Conservation (phyloP, 345 rosid genomes). For the Mangifera indica region DNA sequence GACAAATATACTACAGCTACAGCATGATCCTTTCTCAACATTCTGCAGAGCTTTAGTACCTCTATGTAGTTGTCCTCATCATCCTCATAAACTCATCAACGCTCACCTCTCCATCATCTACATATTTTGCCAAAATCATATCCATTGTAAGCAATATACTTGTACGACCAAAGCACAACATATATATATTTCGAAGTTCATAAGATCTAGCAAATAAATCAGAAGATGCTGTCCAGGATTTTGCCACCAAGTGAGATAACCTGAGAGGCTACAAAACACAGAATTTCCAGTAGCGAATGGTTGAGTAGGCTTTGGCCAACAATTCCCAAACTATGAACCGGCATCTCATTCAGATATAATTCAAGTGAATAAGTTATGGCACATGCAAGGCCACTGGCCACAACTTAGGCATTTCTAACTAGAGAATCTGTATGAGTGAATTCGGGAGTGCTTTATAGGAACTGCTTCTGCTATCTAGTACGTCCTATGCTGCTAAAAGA, state of each 20-base stretch:
- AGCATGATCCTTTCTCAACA: slow-evolving; percentile 11
- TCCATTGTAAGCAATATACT: neutral
- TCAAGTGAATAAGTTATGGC: neutral
- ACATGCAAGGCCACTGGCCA: neutral
- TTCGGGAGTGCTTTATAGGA: neutral
- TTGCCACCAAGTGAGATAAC: no score
- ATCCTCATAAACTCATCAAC: slow-evolving; percentile 63
- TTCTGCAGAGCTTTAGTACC: slow-evolving; percentile 28
- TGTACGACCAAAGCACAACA: neutral
- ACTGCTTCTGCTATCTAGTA: neutral
- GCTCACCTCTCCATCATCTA: slow-evolving; percentile 75
- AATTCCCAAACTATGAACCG: neutral
- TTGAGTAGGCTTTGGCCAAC: neutral
- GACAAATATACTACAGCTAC: slow-evolving; percentile 19
- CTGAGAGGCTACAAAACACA: neutral
- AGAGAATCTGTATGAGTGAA: neutral
- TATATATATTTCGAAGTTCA: neutral
- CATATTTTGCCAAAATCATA: slow-evolving; percentile 18
- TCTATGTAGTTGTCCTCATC: slow-evolving; percentile 64
- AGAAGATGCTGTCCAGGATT: neutral
- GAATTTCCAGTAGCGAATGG: neutral
- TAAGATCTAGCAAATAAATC: neutral
- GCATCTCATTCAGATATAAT: neutral
- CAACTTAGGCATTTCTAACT: neutral
- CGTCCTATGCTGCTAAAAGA: neutral